Conservation (phyloP, 2,329 filamentous ascomycete species). For the Calonectria hawksworthii region DNA sequence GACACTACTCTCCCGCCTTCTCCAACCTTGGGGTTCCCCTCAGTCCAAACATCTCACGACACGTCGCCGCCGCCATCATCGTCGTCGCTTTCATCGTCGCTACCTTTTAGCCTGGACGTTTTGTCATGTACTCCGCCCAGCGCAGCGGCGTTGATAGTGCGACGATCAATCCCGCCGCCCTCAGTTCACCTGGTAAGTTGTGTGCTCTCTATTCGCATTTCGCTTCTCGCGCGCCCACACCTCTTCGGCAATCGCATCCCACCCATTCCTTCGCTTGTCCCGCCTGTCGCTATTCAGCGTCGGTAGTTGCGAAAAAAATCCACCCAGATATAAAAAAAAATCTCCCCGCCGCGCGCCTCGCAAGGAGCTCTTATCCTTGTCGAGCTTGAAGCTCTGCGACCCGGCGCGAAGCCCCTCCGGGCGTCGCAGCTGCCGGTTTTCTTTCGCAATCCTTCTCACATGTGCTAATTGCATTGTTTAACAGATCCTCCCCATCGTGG, state of each 20-base stretch:
- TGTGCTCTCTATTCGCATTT: constrained; percentile 32
- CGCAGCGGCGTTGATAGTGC: constrained; percentile 85
- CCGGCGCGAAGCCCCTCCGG: constrained; percentile 21
- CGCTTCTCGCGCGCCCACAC: constrained; percentile 31
- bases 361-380: neutral
- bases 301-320: constrained; percentile 22
- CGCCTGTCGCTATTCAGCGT: constrained; percentile 14
- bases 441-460: constrained; percentile 14
- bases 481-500: constrained; percentile 73
- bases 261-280: constrained; percentile 21
- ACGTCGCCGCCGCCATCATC: constrained; percentile 66
- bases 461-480: constrained; percentile 44
- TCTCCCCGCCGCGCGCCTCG: constrained; percentile 7
- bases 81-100: constrained; percentile 39
- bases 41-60: constrained; percentile 72
- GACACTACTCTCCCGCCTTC: constrained; percentile 59
- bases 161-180: constrained; percentile 90
- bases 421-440: constrained; percentile 15
- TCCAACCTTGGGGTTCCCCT: constrained; percentile 53
- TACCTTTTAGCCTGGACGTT: constrained; percentile 45
- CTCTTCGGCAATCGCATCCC: constrained; percentile 30
- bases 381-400: neutral
- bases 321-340: neutral
- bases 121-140: constrained; percentile 56
- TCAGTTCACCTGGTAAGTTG: constrained; percentile 82